These are phyloP conservation scores for Neodidymelliopsis sp. DNA, from an alignment of 2,329 filamentous ascomycete species.

Conservation along the genomic window DNA sequence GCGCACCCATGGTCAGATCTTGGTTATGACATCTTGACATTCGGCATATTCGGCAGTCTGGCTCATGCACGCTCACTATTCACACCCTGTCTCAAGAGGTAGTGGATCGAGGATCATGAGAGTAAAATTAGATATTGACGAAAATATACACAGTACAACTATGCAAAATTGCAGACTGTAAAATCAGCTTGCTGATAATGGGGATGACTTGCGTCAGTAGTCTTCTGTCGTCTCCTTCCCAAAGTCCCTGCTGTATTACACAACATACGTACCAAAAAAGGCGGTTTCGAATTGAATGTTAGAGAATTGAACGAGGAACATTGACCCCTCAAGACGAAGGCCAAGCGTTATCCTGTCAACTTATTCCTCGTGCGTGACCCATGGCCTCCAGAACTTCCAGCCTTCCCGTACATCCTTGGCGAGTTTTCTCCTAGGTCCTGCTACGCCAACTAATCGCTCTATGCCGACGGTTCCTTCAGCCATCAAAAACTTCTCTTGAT, in stretches of 20 bases:
- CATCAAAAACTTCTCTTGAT: constrained; percentile 85
- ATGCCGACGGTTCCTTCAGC: constrained; percentile 86
- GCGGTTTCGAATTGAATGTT: constrained; percentile 17
- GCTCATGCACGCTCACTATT: no score
- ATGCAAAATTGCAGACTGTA: background rate
- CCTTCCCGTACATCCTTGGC: constrained; percentile 47
- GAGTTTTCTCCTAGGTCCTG: constrained; percentile 33
- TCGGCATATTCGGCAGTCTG: no score
- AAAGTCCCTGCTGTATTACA: constrained; percentile 8
- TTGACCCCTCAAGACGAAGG: background rate
- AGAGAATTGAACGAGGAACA: background rate
- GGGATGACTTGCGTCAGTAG: constrained; percentile 12
- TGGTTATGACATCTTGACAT: no score
- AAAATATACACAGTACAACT: constrained; percentile 5
- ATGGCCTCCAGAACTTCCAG: constrained; percentile 52
- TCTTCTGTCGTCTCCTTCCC: constrained; percentile 7
- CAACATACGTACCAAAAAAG: constrained; percentile 15
- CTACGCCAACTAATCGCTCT: constrained; percentile 83
- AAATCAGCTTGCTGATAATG: background rate
- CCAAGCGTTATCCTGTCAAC: background rate
- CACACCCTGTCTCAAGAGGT: no score
- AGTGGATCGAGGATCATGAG: no score
- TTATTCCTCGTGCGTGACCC: constrained; percentile 34
- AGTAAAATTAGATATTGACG: constrained; percentile 12
- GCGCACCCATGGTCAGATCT: background rate